These are phyloP conservation scores for Penicillium janthinellum DNA, from an alignment of 2,329 filamentous ascomycete genomes.

Conservation along the genomic window DNA sequence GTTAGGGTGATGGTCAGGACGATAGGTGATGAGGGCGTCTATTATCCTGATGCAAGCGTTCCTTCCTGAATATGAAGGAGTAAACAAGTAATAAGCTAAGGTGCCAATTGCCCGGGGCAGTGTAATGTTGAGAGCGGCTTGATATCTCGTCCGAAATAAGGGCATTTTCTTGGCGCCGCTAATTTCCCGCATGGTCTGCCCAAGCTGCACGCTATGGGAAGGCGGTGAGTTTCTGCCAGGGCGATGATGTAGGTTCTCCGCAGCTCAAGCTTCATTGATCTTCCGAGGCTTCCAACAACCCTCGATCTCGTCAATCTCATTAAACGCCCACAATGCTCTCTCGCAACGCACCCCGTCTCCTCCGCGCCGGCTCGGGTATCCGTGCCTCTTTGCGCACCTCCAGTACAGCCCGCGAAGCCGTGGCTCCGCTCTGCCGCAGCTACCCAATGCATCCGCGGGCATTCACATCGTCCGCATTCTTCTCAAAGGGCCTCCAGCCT, in stretches of 20 bases:
- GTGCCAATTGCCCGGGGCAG: background rate
- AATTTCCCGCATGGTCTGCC: too few relatives aligned
- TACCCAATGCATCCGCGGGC: constrained; percentile 15
- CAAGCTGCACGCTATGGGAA: constrained; percentile 38
- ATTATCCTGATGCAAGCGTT: too few relatives aligned
- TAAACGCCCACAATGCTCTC: constrained; percentile 36
- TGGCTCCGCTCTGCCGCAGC: constrained; percentile 10
- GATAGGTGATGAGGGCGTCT: too few relatives aligned
- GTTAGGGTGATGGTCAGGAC: too few relatives aligned
- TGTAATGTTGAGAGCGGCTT: background rate
- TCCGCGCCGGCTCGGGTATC: constrained; percentile 23
- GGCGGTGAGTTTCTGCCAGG: constrained; percentile 2
- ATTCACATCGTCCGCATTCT: constrained; percentile 41
- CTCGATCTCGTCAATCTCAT: background rate
- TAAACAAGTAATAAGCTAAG: background rate
- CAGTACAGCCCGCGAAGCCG: constrained; percentile 17
- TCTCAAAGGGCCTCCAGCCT: constrained; percentile 60
- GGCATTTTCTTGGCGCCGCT: too few relatives aligned
- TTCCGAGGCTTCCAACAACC: background rate
- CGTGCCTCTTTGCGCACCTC: constrained; percentile 27
- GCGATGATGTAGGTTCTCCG: constrained; percentile 17
- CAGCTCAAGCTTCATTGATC: constrained; percentile 12
- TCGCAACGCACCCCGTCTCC: constrained; percentile 46
- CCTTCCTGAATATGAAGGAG: too few relatives aligned
- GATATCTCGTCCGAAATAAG: background rate